Conservation (phyloP, 306 rosid genomes). For the Cercis canadensis region DNA sequence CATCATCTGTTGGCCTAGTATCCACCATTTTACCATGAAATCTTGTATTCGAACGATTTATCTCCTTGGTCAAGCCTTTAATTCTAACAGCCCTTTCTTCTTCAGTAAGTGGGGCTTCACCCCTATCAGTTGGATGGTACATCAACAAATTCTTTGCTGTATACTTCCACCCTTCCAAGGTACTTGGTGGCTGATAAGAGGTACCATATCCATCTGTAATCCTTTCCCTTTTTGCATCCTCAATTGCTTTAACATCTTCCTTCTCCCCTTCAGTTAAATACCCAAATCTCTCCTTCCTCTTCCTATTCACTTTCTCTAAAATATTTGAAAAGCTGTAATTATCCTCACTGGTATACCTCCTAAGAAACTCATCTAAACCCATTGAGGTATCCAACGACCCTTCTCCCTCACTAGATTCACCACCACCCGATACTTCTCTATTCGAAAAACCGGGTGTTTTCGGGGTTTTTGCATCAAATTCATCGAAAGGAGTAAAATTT, state of each 20-base stretch:
- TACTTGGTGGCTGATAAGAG: conserved; percentile 85
- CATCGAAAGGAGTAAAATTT: conserved; percentile 78
- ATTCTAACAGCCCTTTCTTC: conserved; percentile 75
- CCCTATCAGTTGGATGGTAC: conserved; percentile 94
- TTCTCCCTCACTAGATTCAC: conserved; percentile 33
- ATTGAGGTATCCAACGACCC: conserved; percentile 53
- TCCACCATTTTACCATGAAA: conserved; percentile 83
- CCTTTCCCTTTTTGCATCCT: conserved; percentile 83
- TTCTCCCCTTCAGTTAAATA: conserved; percentile 74
- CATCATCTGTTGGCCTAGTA: conserved; percentile 81
- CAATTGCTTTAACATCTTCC: conserved; percentile 57
- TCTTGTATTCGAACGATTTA: conserved; percentile 64
- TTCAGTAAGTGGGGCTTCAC: conserved; percentile 84
- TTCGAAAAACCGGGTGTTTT: conserved; percentile 40
- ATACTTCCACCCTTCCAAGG: conserved; percentile 91
- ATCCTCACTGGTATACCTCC: conserved; percentile 91
- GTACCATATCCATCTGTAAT: conserved; percentile 97
- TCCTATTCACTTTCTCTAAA: conserved; percentile 87
- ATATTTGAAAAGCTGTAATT: conserved; percentile 81
- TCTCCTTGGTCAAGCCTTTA: conserved; percentile 84
- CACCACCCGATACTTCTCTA: conserved; percentile 33
- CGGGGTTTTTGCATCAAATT: conserved; percentile 69
- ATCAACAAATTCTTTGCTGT: conserved; percentile 84
- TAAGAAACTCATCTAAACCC: conserved; percentile 78
- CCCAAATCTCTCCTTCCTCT: conserved; percentile 89